Base-by-base conservation (phyloP, 2,329 filamentous ascomycete genomes). In the Xylariales sp. region DNA sequence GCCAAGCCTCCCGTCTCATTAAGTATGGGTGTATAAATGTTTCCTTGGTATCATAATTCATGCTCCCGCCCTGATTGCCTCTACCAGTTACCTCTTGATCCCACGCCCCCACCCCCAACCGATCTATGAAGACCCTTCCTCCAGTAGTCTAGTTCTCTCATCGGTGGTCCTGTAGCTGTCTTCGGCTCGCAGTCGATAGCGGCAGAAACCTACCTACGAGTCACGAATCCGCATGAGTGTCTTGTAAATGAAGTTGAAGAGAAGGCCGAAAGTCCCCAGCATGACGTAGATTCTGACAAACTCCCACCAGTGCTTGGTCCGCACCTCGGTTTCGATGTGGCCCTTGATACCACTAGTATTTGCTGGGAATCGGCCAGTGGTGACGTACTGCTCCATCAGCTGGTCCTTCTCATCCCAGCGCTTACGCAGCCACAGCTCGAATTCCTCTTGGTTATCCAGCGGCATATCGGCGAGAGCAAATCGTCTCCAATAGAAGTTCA, bases 401-500 rank as follows among this genome's bases (percentile, higher is more conserved):
- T 80, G 78, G 52, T 98, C 91, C 60, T 98, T 98, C 58, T 95
- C 89, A 35, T 83, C 78, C 93, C 93, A 98, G 30, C 89, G 77
- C 40, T 87, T 81, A 21, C 82, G 76, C 19, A 97, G 70, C 93
- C 93, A 98, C 4, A 72, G 53, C 40, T 94, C 88, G 53, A 98
- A 98, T 6, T 76, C 70, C 28, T 84, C 75, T 13, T 76, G 72
- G 49, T 83, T 78, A 21, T 88, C 74, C 8, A 95, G 74, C 0
- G 91, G 91, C 29, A 98, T 95, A 15, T 88, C 81, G 16, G 76
- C 74, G 12, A 96, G 59, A 23, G 78, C 76, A 62, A 95, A 96
- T 8, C 89, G 81, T 37, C 93, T 81, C 88, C 91, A 98, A 63
- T 95, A 85, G 70, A 97, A 90, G 62, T 96, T 97, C 53, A 97